phyloP scores from a whole-genome alignment of 2,329 filamentous ascomycete genomes.

The Verticillium nubilum region DNA sequence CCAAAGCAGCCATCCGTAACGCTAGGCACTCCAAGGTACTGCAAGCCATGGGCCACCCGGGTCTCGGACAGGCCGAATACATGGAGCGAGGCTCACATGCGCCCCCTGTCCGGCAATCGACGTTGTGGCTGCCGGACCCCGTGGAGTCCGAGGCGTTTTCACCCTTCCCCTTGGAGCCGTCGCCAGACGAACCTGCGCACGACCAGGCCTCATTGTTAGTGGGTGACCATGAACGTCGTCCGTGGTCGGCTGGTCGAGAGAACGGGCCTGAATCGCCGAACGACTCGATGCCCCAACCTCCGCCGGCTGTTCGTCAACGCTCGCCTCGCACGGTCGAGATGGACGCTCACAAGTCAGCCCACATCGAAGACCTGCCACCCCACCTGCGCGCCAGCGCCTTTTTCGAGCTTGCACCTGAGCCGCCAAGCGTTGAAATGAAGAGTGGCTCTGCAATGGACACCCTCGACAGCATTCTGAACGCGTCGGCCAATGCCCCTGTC shows the following conservation, averaged over 20 bases:
- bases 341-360: constrained; percentile 26
- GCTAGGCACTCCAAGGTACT: constrained; percentile 70
- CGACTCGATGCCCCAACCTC: constrained; percentile 6
- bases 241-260: neutral
- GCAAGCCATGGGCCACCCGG: constrained; percentile 42
- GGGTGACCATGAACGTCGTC: neutral
- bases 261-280: neutral
- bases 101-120: constrained; percentile 22
- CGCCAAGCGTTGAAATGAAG: constrained; percentile 52
- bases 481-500: constrained; percentile 81
- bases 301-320: constrained; percentile 15
- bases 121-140: constrained; percentile 43
- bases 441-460: constrained; percentile 83
- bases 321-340: constrained; percentile 21
- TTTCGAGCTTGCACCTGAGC: constrained; percentile 65
- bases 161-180: constrained; percentile 7
- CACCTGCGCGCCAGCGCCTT: constrained; percentile 87
- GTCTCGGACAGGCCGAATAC: constrained; percentile 9
- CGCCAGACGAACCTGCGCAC: constrained; percentile 11
- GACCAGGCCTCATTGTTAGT: constrained; percentile 1
- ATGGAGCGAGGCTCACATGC: constrained; percentile 19
- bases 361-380: constrained; percentile 53
- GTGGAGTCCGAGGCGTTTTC: constrained; percentile 28
- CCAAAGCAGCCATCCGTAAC: constrained; percentile 58
- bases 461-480: constrained; percentile 86